Base-by-base conservation (phyloP, 208 protist species). In the Leishmania guyanensis region DNA sequence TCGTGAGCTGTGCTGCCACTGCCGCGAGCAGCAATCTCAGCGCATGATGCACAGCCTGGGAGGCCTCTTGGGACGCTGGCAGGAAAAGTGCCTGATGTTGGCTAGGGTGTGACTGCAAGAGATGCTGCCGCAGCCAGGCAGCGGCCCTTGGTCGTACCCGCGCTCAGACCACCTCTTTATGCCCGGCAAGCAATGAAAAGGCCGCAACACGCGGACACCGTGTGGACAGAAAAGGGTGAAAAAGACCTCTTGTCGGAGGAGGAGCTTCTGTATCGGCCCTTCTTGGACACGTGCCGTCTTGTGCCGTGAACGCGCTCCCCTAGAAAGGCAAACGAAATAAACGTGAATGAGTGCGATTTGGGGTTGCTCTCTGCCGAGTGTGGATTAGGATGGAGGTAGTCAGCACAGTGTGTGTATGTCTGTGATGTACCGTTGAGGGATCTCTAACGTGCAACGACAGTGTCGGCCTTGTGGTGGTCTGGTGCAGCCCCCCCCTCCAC, bases 1-100 rank as follows among this genome's bases (percentile, higher is more conserved):
- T 64, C 68, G 78, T 70, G 62, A 58, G 81, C 69, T 84, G 48
- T 58, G 71, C 12, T 80, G 46, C 17, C 75, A 64, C 62, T 69
- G 62, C 9, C 70, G 68, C 3, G 70, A 80, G 36, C 81, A 68
- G 39, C 62, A 65, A 72, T 80, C 43, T 46, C 68, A 77, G 62
- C 70, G 70, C 51, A 78, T 78, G 70, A 73, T 76, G 76, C 75
- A 50, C 53, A 53, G 76, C n/a, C 29, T 80, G 16, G 76, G 26
- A 26, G 53, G 9, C 79, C 50, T 58, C 51, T 82, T 39, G 43
- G 75, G 17, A 62, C 48, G 5, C 72, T 79, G 74, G 72, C 50
- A 0, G 46, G 64, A 6, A 77, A 71, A 10, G 8, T 80, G 8
- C 1, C 5, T 4, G 58, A n/a, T 26, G 68, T 84, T 12, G 68